Evolutionary conservation across 257 asterid species (phyloP).

Genomic region (Verbena officinalis): DNA sequence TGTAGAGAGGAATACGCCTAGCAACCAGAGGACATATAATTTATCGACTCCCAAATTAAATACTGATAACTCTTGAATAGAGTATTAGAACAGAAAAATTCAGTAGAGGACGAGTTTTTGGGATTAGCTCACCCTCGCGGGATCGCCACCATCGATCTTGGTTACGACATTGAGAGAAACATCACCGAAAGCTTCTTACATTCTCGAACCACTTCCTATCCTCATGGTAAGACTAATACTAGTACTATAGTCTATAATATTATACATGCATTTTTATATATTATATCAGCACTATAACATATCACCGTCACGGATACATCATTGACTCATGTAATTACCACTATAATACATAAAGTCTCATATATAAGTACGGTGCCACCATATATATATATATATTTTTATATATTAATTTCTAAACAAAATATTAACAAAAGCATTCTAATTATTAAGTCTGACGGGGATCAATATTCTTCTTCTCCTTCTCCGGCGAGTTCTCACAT

Average conservation of each 20-base stretch:
- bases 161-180: slow-evolving; percentile 13
- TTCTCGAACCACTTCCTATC: neutral
- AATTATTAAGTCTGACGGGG: too few relatives aligned
- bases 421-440: neutral
- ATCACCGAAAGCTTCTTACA: slow-evolving; percentile 9
- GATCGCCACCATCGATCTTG: slow-evolving; percentile 23
- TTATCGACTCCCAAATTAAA: too few relatives aligned
- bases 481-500: slow-evolving; percentile 20
- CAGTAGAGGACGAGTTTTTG: too few relatives aligned
- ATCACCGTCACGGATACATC: slow-evolving; percentile 40
- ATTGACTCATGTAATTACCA: slow-evolving; percentile 30
- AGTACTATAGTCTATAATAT: neutral
- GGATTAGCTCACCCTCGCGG: too few relatives aligned
- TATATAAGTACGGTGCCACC: slow-evolving; percentile 28
- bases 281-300: neutral
- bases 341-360: slow-evolving; percentile 24
- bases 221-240: neutral
- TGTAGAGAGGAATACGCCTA: too few relatives aligned
- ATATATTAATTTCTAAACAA: neutral
- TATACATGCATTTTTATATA: neutral
- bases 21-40: too few relatives aligned
- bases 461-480: neutral
- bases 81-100: too few relatives aligned
- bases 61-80: too few relatives aligned
- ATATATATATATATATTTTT: neutral